Evolutionary conservation across 1,284 basidiomycete species (phyloP), one percentile per base, ranked within the genome.

Genomic region (Ceratobasidium theobromae): DNA sequence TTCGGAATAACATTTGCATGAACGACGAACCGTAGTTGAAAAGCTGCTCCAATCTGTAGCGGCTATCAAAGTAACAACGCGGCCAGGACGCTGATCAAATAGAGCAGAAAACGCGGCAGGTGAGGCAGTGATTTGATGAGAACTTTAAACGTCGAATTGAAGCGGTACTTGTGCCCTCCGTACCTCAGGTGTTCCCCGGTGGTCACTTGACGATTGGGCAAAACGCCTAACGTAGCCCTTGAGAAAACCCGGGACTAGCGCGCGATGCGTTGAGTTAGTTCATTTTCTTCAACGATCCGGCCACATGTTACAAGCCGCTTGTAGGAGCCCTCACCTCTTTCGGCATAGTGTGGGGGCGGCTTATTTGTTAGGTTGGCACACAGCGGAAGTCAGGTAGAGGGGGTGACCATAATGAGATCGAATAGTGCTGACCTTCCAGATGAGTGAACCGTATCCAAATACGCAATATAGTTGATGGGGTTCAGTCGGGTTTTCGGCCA

Each of bases 31-130:
- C 21, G 82, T 82, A 21, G 74, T 78, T 14, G 88, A 88, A 73
- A 90, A 86, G 8, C 76, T 75, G 54, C 86, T 85, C 92, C 92
- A 95, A 65, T 93, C 89, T 74, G 87, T 84, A 67, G 89, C 87
- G 72, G 89, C 87, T n/a, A 95, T 81, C 2, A 95, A 79, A 1
- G 93, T 95, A 3, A 93, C 93, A 1, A 93, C 93, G n/a, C 92
- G 79, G 3, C 92, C 92, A 4, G 90, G 90, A 65, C 79, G 83
- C 87, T 91, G 72, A 4, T 25, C 30, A 38, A 58, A 14, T 38
- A 32, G 53, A 46, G 30, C 21, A 65, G 18, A 16, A 51, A 58
- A 38, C 18, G 23, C 25, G 23, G 30, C 40, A 30, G 11, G n/a
- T 12, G 25, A 21, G 23, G 45, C 38, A 14, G 48, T 12, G 21